Evolutionary conservation across 164 flowering plant species (phyloP).

Genomic region (Platanus orientalis): DNA sequence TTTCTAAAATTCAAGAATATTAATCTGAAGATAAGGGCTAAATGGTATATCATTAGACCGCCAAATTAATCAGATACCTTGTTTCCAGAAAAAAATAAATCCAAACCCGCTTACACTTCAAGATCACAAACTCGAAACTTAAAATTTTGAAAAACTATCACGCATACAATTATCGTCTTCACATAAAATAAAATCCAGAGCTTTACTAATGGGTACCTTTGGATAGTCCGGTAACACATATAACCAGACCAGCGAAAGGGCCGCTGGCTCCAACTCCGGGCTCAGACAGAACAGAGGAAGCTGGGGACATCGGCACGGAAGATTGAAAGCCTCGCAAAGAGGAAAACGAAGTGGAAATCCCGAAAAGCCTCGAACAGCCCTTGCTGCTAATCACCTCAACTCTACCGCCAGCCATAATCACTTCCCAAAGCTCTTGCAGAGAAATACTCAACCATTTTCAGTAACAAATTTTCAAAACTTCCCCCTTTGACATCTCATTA

Average conservation of each 20-base stretch:
- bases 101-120: not conserved
- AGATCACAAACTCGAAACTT: not conserved
- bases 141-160: not conserved
- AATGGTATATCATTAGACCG: too few relatives aligned
- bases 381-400: conserved; percentile 50
- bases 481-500: conserved; percentile 1
- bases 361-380: conserved; percentile 52
- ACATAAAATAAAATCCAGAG: not conserved
- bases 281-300: conserved; percentile 30
- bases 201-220: conserved; percentile 46
- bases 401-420: conserved; percentile 21
- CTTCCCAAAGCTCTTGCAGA: conserved; percentile 1
- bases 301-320: conserved; percentile 32
- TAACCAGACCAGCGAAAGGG: conserved; percentile 74
- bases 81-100: too few relatives aligned
- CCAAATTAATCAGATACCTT: too few relatives aligned
- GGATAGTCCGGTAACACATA: conserved; percentile 89
- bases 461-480: not conserved
- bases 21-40: too few relatives aligned
- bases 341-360: conserved; percentile 29
- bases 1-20: too few relatives aligned
- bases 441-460: not conserved
- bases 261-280: conserved; percentile 20
- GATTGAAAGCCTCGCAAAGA: conserved; percentile 30
- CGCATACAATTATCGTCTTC: not conserved